These are phyloP conservation scores for Logfia minima DNA, from an alignment of 129 eudicot genomes.

Conservation along the genomic window DNA sequence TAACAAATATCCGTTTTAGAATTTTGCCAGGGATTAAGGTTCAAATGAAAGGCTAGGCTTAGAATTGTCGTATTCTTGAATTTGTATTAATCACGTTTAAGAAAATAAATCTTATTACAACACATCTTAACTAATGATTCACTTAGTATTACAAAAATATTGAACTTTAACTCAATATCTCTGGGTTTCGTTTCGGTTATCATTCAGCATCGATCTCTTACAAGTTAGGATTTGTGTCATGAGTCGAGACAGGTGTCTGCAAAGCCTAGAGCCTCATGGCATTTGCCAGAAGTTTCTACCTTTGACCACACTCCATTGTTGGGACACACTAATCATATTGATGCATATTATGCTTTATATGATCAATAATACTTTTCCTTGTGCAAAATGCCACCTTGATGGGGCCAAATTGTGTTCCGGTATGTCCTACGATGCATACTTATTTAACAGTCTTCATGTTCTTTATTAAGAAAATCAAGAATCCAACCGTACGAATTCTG, in stretches of 20 bases:
- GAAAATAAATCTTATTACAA: neutral
- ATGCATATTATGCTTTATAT: constrained; percentile 16
- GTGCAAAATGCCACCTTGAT: constrained; percentile 29
- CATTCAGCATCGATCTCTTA: constrained; percentile 1
- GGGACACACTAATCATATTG: constrained; percentile 31
- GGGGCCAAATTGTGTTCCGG: constrained; percentile 15
- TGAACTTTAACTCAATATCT: neutral
- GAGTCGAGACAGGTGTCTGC: constrained; percentile 22
- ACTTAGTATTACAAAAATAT: neutral
- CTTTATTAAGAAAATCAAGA: neutral
- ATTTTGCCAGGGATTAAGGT: too few relatives aligned
- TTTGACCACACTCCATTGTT: constrained; percentile 34
- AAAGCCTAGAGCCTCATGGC: constrained; percentile 10
- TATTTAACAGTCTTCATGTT: neutral
- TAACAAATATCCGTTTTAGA: too few relatives aligned
- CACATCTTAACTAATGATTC: neutral
- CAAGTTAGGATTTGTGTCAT: neutral
- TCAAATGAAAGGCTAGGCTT: too few relatives aligned
- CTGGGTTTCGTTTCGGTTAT: neutral
- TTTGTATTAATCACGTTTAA: neutral
- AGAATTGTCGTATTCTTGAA: too few relatives aligned
- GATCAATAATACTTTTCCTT: constrained; percentile 22
- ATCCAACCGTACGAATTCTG: neutral
- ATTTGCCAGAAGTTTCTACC: constrained; percentile 22
- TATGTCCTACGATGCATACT: neutral